These are phyloP conservation scores for Thermomyces lanuginosus DNA, from an alignment of 2,329 filamentous ascomycete genomes.

Conservation along the genomic window DNA sequence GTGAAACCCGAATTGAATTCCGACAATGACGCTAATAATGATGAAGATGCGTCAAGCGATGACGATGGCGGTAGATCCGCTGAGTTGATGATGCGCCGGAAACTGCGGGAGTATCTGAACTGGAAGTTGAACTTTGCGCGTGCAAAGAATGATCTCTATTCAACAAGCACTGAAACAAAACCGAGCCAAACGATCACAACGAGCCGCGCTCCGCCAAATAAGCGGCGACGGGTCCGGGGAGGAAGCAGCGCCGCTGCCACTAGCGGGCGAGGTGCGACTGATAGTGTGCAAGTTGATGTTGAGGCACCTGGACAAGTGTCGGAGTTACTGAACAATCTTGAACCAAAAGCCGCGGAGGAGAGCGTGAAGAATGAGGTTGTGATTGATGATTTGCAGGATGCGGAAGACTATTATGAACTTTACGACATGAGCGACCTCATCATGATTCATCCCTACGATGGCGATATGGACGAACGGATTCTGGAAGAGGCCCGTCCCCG, in stretches of 20 bases:
- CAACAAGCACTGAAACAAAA: constrained; percentile 9
- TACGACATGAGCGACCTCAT: constrained; percentile 84
- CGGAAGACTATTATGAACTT: constrained; percentile 82
- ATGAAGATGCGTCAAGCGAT: constrained; percentile 32
- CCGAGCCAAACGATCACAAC: constrained; percentile 25
- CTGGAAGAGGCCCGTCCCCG: constrained; percentile 83
- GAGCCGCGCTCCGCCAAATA: constrained; percentile 60
- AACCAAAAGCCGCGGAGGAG: constrained; percentile 61
- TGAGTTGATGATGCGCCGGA: constrained; percentile 77
- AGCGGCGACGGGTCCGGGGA: constrained; percentile 68
- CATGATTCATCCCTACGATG: constrained; percentile 82
- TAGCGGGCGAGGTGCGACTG: constrained; percentile 51
- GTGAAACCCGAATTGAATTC: constrained; percentile 34
- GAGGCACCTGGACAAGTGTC: constrained; percentile 73
- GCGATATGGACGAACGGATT: constrained; percentile 91
- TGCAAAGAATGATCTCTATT: constrained; percentile 44
- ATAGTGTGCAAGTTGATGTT: constrained; percentile 54
- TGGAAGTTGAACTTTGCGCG: constrained; percentile 86
- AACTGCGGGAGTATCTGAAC: constrained; percentile 66
- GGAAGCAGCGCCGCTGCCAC: constrained; percentile 47
- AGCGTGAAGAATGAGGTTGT: constrained; percentile 52
- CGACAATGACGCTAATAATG: constrained; percentile 8
- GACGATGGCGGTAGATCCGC: constrained; percentile 50
- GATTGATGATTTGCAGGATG: constrained; percentile 67
- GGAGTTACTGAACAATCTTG: constrained; percentile 64